Evolutionary conservation across 106 monocot species (phyloP), one percentile per base, ranked within the genome.

Genomic region (Phalaenopsis equestris): DNA sequence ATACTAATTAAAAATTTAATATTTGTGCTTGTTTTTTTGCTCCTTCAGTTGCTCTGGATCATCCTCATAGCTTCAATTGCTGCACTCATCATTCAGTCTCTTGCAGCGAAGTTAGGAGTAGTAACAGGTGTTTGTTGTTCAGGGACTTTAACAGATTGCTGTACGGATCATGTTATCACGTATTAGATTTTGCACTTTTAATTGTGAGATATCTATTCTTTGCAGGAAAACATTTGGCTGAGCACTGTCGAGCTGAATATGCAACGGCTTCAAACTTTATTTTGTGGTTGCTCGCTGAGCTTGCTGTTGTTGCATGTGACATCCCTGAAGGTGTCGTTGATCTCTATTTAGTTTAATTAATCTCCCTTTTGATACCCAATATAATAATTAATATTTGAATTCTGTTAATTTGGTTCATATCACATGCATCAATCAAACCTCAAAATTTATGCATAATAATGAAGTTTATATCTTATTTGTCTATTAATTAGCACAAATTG

Each of bases 171-270:
- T 42, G 18, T 74, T 73, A 41, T 41, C 30, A 16, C 68, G 30
- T 42, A 73, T 17, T 72, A 43, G 24, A 75, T 19, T 64, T 45
- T 23, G 30, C 61, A 10, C 10, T 47, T 21, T 57, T 45, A 64
- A 46, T 61, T 73, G n/a, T 55, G 30, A 3, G 30, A 3, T 16
- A 38, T 43, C n/a, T 55, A 36, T 21, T 55, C 6, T 55, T 85
- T 57, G 77, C 84, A 97, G 96, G 96, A 65, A 97, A 92, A 72
- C 96, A 97, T 92, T 86, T 97, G 79, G 90, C 96, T 65, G 96
- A 97, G 87, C 96, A 97, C 78, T 97, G 96, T 70, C 89, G 92
- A 87, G 89, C 91, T 75, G 96, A 97, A 77, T 97, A 97, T 47
- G 78, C 90, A 17, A 90, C 79, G 55, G 68, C 79, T 17, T 81